Evolutionary conservation across 768 basidiomycete genomes (phyloP), one percentile per base, ranked within the genome.

Genomic region (button mushroom (Agaricus bisporus)): DNA sequence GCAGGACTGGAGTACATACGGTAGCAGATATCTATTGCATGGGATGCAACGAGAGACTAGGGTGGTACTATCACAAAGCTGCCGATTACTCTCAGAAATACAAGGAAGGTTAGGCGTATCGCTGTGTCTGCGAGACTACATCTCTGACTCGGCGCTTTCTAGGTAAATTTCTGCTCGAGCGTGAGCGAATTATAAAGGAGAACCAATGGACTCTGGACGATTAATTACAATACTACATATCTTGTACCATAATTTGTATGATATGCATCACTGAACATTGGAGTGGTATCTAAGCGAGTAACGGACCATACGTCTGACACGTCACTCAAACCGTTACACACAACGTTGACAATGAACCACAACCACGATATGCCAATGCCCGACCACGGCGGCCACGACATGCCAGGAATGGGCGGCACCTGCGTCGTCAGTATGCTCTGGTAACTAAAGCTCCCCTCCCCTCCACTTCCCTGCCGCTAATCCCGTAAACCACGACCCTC

Each of bases 361-460:
- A 38, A 41, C 47, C 53, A 48, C 28, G 46, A 76, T 59, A 32
- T 69, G 66, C 68, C 48, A 69, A 63, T 54, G 73, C 75, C 59
- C 64, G 62, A 29, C 59, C 80, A 83, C 63, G 67, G 70, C 48
- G 78, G 66, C 29, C 78, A 81, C 61, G 76, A 63, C 54, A 80
- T 76, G 76, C 74, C 70, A 49, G 32, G 18, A 6, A 73, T 71
- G 70, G 68, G 66, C 17, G 67, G 74, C 0, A 74, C 60, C 59
- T 92, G 90, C 65, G 69, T 80, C 7, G 86, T 88, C 83, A 71
- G 88, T 67, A 92, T 92, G 90, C 80, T 92, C 61, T 91, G 88
- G 83, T 84, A 22, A 22, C 22, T 22, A 22, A 22, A 22, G 1
- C 4, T 22, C 22, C 22, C 22, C 22, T 22, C 22, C 22, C 22